Percentiles rank a stretch among this genome's conserved stretches.
These are phyloP conservation scores for Helotiales sp. DNA, from an alignment of 2,329 filamentous ascomycete species.

Conservation along the genomic window DNA sequence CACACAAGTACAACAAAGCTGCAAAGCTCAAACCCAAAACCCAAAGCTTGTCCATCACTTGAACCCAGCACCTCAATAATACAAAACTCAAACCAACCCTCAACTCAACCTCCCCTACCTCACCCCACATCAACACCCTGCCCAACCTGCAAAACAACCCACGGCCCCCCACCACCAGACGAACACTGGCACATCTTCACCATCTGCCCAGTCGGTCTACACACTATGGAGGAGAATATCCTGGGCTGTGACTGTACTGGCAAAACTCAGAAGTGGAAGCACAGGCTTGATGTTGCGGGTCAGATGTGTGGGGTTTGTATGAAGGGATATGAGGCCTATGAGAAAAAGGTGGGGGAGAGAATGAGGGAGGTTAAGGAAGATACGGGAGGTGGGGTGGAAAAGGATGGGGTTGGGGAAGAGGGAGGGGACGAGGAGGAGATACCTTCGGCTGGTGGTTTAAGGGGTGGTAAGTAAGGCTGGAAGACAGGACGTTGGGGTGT, in stretches of 20 bases:
- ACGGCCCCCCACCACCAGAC: not conserved
- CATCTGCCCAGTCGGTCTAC: not conserved
- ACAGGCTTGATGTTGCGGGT: not conserved
- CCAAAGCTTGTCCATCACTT: too few relatives aligned
- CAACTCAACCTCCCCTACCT: not conserved
- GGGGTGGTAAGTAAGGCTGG: too few relatives aligned
- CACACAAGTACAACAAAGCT: too few relatives aligned
- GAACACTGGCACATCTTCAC: not conserved
- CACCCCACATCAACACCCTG: not conserved
- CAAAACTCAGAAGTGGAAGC: not conserved
- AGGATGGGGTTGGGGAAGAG: too few relatives aligned
- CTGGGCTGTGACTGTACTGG: not conserved
- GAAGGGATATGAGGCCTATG: too few relatives aligned
- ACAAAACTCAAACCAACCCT: not conserved
- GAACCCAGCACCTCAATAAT: too few relatives aligned
- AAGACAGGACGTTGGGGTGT: too few relatives aligned
- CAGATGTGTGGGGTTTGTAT: not conserved
- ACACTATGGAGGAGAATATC: not conserved
- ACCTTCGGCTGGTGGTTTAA: too few relatives aligned
- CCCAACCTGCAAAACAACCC: not conserved
- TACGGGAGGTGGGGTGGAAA: too few relatives aligned
- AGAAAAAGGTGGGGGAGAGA: not conserved
- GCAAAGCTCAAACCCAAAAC: too few relatives aligned
- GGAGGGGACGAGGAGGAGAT: too few relatives aligned
- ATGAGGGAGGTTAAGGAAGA: too few relatives aligned